phyloP scores from a whole-genome alignment of 2,329 filamentous ascomycete genomes.

The Phaeoacremonium minimum region DNA sequence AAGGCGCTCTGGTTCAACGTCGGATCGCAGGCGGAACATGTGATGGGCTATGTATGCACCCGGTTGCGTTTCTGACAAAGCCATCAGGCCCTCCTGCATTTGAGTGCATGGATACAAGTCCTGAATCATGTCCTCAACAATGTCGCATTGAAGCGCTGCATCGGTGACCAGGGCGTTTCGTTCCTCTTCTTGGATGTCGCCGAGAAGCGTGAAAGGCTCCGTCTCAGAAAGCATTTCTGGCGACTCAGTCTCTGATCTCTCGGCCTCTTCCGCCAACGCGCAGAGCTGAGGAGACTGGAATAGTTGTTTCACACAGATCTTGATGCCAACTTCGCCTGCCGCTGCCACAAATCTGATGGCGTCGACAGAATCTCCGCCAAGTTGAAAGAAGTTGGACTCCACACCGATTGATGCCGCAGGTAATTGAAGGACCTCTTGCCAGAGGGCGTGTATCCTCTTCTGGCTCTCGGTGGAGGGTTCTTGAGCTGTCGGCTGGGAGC shows the following conservation, averaged over 20 bases:
- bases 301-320: neutral
- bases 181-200: too few relatives aligned
- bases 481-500: constrained; percentile 19
- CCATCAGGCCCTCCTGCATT: constrained; percentile 29
- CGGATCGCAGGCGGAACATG: constrained; percentile 10
- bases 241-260: neutral
- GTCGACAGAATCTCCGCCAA: constrained; percentile 18
- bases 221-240: neutral
- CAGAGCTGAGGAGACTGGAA: neutral
- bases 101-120: constrained; percentile 30
- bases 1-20: constrained; percentile 14
- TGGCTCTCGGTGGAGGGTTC: constrained; percentile 6
- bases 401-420: constrained; percentile 31
- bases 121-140: constrained; percentile 14
- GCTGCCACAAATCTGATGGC: neutral
- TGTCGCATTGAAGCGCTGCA: neutral
- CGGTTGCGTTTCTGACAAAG: constrained; percentile 20
- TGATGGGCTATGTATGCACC: constrained; percentile 26
- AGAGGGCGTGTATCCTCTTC: neutral
- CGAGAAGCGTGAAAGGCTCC: too few relatives aligned
- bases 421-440: neutral
- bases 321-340: neutral
- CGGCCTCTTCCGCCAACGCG: neutral
- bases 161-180: neutral
- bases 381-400: constrained; percentile 33